Evolutionary conservation across 495 filamentous ascomycete genomes (phyloP).

Genomic region (Aspergillus wentii): DNA sequence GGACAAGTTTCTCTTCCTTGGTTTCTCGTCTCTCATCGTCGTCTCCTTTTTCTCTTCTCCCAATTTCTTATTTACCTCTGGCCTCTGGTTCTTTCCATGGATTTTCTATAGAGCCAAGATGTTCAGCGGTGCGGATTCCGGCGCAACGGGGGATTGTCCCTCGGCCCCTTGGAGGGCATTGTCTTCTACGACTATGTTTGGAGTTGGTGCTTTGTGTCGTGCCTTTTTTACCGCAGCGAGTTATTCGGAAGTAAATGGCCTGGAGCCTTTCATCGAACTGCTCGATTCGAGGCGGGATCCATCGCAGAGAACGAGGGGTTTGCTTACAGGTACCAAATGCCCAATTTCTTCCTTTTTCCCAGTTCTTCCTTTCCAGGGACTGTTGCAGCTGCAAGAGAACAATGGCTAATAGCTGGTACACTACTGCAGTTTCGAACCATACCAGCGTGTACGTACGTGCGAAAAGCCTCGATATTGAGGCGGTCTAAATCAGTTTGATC

Average conservation of each 20-base stretch:
- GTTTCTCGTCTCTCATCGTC: background rate
- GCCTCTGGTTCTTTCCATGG: conserved; percentile 19
- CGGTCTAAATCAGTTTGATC: background rate
- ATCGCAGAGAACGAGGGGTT: conserved; percentile 63
- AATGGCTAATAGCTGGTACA: conserved; percentile 9
- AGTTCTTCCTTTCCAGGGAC: too few species aligned
- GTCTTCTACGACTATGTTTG: conserved; percentile 39
- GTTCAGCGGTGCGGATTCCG: conserved; percentile 32
- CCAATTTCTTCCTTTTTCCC: background rate
- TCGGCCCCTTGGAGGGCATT: conserved; percentile 38
- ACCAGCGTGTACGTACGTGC: conserved; percentile 81
- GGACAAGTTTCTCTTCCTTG: background rate
- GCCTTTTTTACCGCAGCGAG: conserved; percentile 38
- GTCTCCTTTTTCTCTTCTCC: conserved; percentile 4
- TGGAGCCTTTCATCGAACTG: conserved; percentile 69
- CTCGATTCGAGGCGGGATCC: conserved; percentile 68
- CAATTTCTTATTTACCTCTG: background rate
- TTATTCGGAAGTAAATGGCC: conserved; percentile 58
- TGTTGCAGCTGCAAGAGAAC: background rate
- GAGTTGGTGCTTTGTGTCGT: conserved; percentile 42
- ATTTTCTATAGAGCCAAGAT: conserved; percentile 19
- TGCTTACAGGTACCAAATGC: conserved; percentile 68
- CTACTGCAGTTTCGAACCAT: conserved; percentile 79
- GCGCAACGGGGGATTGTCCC: conserved; percentile 36
- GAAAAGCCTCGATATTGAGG: conserved; percentile 9